These are phyloP conservation scores for Drechslera avenae DNA, from an alignment of 2,329 filamentous ascomycete genomes.

Conservation along the genomic window DNA sequence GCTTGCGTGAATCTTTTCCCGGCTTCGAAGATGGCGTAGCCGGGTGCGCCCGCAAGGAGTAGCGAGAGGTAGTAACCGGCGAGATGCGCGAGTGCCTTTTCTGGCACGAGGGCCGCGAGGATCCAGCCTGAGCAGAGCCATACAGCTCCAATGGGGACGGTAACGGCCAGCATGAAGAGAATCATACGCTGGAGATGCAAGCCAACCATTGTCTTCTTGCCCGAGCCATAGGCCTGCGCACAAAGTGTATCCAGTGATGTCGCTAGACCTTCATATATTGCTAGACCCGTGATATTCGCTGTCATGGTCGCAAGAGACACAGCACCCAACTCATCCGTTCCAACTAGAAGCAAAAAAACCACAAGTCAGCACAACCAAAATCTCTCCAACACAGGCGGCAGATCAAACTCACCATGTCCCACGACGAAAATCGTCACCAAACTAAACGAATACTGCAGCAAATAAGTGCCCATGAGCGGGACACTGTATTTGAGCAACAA, in stretches of 20 bases:
- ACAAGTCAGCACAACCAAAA: not conserved
- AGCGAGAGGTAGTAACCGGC: constrained; percentile 58
- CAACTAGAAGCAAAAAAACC: constrained; percentile 45
- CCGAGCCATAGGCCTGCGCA: constrained; percentile 59
- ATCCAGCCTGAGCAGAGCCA: constrained; percentile 58
- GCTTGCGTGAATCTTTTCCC: constrained; percentile 62
- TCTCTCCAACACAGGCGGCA: not conserved
- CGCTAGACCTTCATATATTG: constrained; percentile 59
- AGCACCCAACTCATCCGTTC: constrained; percentile 59
- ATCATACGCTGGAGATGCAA: constrained; percentile 61
- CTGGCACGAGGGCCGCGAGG: constrained; percentile 54
- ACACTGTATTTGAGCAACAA: constrained; percentile 52
- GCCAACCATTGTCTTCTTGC: constrained; percentile 55
- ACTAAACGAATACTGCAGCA: constrained; percentile 60
- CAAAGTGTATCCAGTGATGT: constrained; percentile 59
- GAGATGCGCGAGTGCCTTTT: constrained; percentile 54
- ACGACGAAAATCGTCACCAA: constrained; percentile 59
- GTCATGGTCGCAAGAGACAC: constrained; percentile 60
- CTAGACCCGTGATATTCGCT: constrained; percentile 60
- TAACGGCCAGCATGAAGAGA: constrained; percentile 55
- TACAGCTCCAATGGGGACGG: constrained; percentile 55
- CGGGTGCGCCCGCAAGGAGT: constrained; percentile 57
- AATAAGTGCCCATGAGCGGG: constrained; percentile 59
- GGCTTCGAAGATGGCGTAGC: constrained; percentile 61
- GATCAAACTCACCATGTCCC: constrained; percentile 48